Conservation (phyloP, 169 alveolate species). For the Plasmodium billcollinsi region DNA sequence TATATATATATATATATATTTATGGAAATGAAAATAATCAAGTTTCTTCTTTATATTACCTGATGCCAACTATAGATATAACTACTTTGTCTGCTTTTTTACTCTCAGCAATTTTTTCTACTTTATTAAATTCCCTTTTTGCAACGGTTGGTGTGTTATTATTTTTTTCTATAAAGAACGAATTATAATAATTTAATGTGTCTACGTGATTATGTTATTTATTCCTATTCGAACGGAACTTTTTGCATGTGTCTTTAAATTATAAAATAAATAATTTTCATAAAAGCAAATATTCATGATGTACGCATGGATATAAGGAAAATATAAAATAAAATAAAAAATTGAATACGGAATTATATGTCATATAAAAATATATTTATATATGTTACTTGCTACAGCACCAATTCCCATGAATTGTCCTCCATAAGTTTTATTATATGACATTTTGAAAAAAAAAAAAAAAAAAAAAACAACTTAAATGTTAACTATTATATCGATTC, state of each 20-base stretch:
- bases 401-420: conserved; percentile 76
- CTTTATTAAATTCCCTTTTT: background rate
- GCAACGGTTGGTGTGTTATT: background rate
- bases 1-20: background rate
- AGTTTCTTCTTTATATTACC: conserved; percentile 13
- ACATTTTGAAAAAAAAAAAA: conserved; percentile 39
- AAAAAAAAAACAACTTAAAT: no score
- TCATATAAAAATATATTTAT: no score
- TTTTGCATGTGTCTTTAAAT: no score
- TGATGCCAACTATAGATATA: conserved; percentile 36
- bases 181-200: background rate
- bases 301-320: no score
- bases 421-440: conserved; percentile 73
- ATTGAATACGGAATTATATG: no score
- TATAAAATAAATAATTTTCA: no score
- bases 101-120: conserved; percentile 34
- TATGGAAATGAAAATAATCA: background rate
- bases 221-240: no score
- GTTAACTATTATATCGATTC: no score
- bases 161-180: conserved; percentile 7
- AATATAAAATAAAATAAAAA: no score
- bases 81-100: conserved; percentile 42
- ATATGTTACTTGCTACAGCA: conserved; percentile 10
- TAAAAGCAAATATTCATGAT: no score
- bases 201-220: no score